Evolutionary conservation across 2,329 filamentous ascomycete genomes (phyloP).

Genomic region (Madurella mycetomatis): DNA sequence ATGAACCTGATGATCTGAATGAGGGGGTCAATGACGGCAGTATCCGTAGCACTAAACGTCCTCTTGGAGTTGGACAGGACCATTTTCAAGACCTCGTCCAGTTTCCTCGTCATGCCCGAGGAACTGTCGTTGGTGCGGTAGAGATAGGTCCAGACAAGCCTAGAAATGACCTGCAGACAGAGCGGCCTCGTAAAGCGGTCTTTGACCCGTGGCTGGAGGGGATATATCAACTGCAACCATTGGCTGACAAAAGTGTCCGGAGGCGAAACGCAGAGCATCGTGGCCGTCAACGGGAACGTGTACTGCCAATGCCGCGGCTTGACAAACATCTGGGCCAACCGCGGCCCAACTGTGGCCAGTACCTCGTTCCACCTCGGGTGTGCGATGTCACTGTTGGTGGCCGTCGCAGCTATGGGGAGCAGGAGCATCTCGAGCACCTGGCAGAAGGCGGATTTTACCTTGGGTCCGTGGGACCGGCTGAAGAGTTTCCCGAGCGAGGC

Average conservation of each 20-base stretch:
- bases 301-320: constrained; percentile 91
- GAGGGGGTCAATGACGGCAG: constrained; percentile 78
- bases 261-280: constrained; percentile 82
- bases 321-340: constrained; percentile 76
- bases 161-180: constrained; percentile 83
- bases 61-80: constrained; percentile 77
- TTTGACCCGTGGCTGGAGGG: constrained; percentile 75
- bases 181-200: constrained; percentile 74
- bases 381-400: constrained; percentile 69
- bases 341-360: constrained; percentile 69
- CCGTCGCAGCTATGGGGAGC: constrained; percentile 78
- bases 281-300: constrained; percentile 82
- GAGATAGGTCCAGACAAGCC: constrained; percentile 90
- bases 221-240: constrained; percentile 78
- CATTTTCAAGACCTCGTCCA: constrained; percentile 85
- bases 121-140: constrained; percentile 74
- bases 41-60: constrained; percentile 76
- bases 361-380: constrained; percentile 84
- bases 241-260: constrained; percentile 78
- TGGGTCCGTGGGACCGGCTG: constrained; percentile 76
- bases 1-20: constrained; percentile 94
- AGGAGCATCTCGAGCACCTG: constrained; percentile 84
- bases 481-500: constrained; percentile 77
- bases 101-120: constrained; percentile 65
- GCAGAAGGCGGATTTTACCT: constrained; percentile 91